phyloP scores from a whole-genome alignment of 108 stramenopile species.

The Skeletonema menzelii region DNA sequence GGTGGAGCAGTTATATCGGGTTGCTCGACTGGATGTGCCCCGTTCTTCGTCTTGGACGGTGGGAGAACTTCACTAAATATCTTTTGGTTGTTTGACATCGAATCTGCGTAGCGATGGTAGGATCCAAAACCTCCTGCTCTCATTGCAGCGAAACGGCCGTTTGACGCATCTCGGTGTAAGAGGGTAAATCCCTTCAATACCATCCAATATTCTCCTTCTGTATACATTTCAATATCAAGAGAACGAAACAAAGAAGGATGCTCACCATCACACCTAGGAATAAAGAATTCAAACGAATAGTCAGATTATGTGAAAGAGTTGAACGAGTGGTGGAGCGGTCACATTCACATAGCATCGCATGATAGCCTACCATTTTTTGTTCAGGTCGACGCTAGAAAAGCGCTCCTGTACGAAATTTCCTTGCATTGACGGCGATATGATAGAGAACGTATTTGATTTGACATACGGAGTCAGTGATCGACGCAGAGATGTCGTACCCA shows the following conservation, averaged over 20 bases:
- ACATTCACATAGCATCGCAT: neutral
- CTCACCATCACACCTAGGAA: constrained; percentile 54
- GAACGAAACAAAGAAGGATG: constrained; percentile 56
- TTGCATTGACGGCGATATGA: constrained; percentile 47
- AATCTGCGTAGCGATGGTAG: constrained; percentile 35
- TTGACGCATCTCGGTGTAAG: constrained; percentile 81
- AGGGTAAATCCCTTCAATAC: constrained; percentile 83
- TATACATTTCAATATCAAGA: constrained; percentile 86
- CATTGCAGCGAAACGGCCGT: constrained; percentile 75
- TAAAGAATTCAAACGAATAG: neutral
- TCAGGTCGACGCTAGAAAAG: constrained; percentile 38
- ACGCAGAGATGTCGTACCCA: constrained; percentile 74
- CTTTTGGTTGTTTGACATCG: constrained; percentile 5
- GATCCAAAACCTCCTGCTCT: constrained; percentile 78
- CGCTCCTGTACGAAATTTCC: constrained; percentile 29
- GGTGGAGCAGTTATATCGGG: constrained; percentile 64
- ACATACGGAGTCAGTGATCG: constrained; percentile 64
- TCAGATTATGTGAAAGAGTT: neutral
- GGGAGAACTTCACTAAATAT: constrained; percentile 35
- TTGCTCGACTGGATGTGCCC: constrained; percentile 43
- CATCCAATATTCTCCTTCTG: constrained; percentile 91
- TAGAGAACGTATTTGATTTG: constrained; percentile 68
- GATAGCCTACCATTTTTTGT: constrained; percentile 61
- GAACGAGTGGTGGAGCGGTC: neutral
- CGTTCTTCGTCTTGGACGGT: constrained; percentile 31